Evolutionary conservation across 352 stramenopile species (phyloP).

Genomic region (Globisporangium spinosum): DNA sequence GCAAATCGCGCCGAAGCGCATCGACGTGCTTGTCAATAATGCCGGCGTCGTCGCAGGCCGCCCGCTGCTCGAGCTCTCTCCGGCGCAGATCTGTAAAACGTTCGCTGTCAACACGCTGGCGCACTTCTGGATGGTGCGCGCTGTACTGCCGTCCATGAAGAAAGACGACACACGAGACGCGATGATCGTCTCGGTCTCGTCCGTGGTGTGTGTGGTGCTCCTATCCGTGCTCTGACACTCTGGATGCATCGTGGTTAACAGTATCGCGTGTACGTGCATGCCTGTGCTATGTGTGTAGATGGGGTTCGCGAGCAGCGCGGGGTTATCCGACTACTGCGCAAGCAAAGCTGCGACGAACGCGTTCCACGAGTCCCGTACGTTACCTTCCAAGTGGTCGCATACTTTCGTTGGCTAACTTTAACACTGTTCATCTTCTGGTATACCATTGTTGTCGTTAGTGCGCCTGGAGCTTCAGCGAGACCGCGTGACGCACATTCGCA

Average conservation of each 20-base stretch:
- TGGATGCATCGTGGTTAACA: neutral
- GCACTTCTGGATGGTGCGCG: slow-evolving; percentile 73
- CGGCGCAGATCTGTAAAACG: slow-evolving; percentile 42
- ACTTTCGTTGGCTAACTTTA: neutral
- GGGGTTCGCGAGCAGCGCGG: slow-evolving; percentile 58
- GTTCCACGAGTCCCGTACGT: slow-evolving; percentile 53
- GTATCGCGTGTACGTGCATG: neutral
- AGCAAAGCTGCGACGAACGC: slow-evolving; percentile 72
- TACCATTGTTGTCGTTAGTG: slow-evolving; percentile 31
- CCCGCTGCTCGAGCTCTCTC: slow-evolving; percentile 35
- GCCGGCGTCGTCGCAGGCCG: slow-evolving; percentile 49
- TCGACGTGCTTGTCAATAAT: slow-evolving; percentile 62
- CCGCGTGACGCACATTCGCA: slow-evolving; percentile 50
- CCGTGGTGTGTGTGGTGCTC: slow-evolving; percentile 35
- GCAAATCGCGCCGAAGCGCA: slow-evolving; percentile 35
- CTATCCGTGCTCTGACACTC: neutral
- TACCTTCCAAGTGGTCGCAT: neutral
- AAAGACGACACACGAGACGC: slow-evolving; percentile 25
- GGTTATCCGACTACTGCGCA: slow-evolving; percentile 71
- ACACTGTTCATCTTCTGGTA: neutral
- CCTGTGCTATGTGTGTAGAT: slow-evolving; percentile 31
- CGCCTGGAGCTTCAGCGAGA: slow-evolving; percentile 71
- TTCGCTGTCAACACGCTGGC: slow-evolving; percentile 63
- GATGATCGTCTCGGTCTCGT: slow-evolving; percentile 73
- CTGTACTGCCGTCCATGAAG: slow-evolving; percentile 63